phyloP scores from a whole-genome alignment of 2,329 filamentous ascomycete genomes.

The Lachnellula occidentalis region DNA sequence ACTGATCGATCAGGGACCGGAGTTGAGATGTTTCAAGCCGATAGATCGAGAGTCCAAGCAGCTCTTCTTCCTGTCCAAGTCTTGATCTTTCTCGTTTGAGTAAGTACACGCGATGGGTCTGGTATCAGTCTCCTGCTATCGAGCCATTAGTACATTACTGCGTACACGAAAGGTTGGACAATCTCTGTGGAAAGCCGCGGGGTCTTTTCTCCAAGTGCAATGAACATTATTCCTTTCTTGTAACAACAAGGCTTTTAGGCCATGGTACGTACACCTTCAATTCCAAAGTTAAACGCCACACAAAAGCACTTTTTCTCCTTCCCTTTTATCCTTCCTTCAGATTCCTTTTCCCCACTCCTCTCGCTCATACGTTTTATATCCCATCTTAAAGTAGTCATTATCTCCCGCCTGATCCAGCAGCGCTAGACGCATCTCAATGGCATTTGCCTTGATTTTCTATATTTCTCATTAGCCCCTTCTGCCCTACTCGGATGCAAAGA shows the following conservation, averaged over 20 bases:
- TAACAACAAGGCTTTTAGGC: background rate
- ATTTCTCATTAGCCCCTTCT: constrained; percentile 3
- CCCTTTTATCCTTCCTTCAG: background rate
- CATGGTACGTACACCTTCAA: background rate
- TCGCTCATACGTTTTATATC: constrained; percentile 21
- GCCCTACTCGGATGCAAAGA: background rate
- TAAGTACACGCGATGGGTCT: too few relatives aligned
- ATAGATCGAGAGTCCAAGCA: too few relatives aligned
- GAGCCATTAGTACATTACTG: too few relatives aligned
- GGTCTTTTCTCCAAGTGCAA: background rate
- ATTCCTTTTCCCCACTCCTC: constrained; percentile 22
- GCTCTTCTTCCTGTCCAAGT: too few relatives aligned
- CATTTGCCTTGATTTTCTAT: constrained; percentile 14
- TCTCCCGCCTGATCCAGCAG: constrained; percentile 20
- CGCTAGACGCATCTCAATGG: constrained; percentile 21
- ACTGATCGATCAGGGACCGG: too few relatives aligned
- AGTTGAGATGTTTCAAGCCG: too few relatives aligned
- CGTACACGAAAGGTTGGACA: too few relatives aligned
- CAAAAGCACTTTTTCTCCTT: background rate
- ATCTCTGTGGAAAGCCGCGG: background rate
- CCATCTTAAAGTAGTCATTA: constrained; percentile 24
- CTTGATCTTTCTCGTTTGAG: too few relatives aligned
- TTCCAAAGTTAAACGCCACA: background rate
- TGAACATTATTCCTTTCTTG: background rate
- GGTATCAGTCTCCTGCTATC: too few relatives aligned